phyloP scores from a whole-genome alignment of 1,284 basidiomycete genomes.

The Prillingera fragicola region DNA sequence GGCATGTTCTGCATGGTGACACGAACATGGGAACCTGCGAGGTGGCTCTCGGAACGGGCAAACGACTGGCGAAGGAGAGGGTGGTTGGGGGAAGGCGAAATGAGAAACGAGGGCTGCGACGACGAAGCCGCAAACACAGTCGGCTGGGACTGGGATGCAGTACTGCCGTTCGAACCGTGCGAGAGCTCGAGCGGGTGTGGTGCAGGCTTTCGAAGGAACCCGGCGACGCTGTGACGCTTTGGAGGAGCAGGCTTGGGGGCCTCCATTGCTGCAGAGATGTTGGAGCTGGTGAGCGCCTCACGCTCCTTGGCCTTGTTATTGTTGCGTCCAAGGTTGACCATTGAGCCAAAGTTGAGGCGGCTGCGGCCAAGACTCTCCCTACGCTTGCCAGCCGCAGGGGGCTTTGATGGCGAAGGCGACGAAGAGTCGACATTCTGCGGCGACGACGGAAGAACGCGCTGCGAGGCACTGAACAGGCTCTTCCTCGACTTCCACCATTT shows the following conservation, averaged over 20 bases:
- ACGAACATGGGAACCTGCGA: constrained; percentile 5
- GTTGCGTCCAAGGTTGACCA: constrained; percentile 15
- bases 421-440: background rate
- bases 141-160: constrained; percentile 12
- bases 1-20: constrained; percentile 2
- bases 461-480: constrained; percentile 13
- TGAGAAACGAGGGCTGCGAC: constrained; percentile 11
- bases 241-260: background rate
- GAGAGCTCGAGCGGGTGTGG: constrained; percentile 16
- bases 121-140: constrained; percentile 4
- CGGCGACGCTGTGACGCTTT: constrained; percentile 10
- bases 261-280: background rate
- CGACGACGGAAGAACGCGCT: background rate
- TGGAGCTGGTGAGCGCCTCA: background rate
- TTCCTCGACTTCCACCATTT: constrained; percentile 18
- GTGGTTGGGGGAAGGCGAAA: constrained; percentile 5
- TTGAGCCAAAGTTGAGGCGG: constrained; percentile 17
- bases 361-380: constrained; percentile 3
- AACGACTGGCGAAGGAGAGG: constrained; percentile 16
- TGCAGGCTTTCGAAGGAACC: constrained; percentile 4
- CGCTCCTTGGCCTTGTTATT: constrained; percentile 1
- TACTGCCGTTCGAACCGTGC: constrained; percentile 2
- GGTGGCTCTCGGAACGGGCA: constrained; percentile 15
- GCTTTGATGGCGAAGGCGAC: background rate
- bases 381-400: background rate